These are phyloP conservation scores for Lenwebbia sp. DNA, from an alignment of 345 rosid genomes.

Conservation along the genomic window DNA sequence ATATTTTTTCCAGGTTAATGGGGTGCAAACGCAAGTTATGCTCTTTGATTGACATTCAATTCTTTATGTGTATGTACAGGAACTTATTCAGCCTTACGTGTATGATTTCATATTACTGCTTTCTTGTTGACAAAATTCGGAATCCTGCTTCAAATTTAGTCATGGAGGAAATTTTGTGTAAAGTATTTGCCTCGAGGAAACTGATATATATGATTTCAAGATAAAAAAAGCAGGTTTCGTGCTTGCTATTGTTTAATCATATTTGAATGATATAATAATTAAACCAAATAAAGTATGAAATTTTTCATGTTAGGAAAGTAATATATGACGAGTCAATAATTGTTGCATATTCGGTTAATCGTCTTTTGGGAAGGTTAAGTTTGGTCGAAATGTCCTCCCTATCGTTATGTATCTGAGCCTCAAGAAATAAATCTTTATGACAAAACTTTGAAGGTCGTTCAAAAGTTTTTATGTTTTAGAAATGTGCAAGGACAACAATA, in stretches of 20 bases:
- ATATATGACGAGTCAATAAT: neutral
- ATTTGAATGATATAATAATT: neutral
- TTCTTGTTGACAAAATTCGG: neutral
- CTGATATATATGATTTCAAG: neutral
- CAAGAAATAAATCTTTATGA: neutral
- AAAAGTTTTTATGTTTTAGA: neutral
- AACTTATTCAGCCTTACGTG: neutral
- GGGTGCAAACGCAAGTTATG: neutral
- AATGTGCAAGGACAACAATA: neutral
- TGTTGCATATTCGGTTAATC: neutral
- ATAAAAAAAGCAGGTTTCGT: neutral
- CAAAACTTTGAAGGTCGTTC: neutral
- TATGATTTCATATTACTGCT: neutral
- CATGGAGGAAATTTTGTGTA: neutral
- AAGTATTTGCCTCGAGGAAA: neutral
- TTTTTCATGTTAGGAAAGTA: neutral
- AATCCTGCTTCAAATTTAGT: neutral
- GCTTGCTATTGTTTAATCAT: neutral
- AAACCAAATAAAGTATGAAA: neutral
- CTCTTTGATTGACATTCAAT: neutral
- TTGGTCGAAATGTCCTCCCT: neutral
- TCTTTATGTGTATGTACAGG: neutral
- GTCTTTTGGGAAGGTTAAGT: neutral
- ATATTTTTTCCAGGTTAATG: neutral
- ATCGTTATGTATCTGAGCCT: neutral